Base-by-base conservation (phyloP, 2,329 filamentous ascomycete species). In the Fusarium albosuccineum region DNA sequence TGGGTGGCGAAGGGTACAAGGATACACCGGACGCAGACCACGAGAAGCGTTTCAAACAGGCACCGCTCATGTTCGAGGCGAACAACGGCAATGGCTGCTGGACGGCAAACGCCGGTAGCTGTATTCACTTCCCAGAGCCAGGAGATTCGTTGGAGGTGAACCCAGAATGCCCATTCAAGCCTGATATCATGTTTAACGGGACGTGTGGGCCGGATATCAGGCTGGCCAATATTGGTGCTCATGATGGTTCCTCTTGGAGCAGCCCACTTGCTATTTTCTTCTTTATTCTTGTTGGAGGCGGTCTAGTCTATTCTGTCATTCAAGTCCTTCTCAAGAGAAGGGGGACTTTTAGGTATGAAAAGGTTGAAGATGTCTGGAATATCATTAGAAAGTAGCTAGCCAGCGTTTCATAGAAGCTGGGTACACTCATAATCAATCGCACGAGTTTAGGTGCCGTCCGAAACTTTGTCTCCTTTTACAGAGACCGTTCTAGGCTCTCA, bases 1-100 rank as follows among this genome's bases (percentile, higher is more conserved):
- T 85, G 0, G 83, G 83, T 9, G 48, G 55, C 10, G 10, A 10
- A 37, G 34, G 34, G 41, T 27, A 54, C n/a, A 16, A 54, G 16
- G 34, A 37, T n/a, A 13, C 14, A 6, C 10, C 34, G 7, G 34
- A 37, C 7, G 10, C 11, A 13, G 34, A 37, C 10, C 34, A 37
- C 11, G 11, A 14, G 11, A 37, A 37, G 34, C 34, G 34, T 13
- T 37, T 37, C 34, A 37, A 37, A n/a, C 6, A 10, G 11, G 34
- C 34, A 14, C 34, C 34, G 13, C 39, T 54, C 3, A 44, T 54
- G 50, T 54, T 54, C 14, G 50, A 54, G 13, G 50, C 50, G 4
- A 54, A 54, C 50, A 54, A 54, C 26, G 50, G 50, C 5, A 54
- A 54, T 42, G 50, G 50, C 50, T 54, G 50, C 50, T 54, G 50